Evolutionary conservation across 2,329 filamentous ascomycete species (phyloP).

Genomic region (Tolypocladium endophyticum): DNA sequence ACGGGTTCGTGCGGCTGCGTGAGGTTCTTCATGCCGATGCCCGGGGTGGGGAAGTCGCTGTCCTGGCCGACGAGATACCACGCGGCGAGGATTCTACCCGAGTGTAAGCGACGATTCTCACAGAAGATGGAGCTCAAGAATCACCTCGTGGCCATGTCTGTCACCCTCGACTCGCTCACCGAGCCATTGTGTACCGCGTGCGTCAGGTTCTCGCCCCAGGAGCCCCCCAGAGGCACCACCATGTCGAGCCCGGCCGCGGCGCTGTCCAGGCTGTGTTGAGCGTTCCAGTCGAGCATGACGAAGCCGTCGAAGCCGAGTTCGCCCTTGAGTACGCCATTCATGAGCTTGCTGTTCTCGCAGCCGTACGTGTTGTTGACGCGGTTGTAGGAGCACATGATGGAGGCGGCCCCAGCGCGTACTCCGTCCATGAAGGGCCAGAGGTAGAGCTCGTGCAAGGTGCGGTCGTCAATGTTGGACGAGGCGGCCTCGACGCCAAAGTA

Average conservation of each 20-base stretch:
- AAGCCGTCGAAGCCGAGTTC: constrained; percentile 59
- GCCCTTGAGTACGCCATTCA: constrained; percentile 58
- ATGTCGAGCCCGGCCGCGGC: constrained; percentile 56
- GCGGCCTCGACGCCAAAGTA: constrained; percentile 37
- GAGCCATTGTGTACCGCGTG: constrained; percentile 70
- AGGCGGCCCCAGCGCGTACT: constrained; percentile 43
- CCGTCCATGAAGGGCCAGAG: constrained; percentile 57
- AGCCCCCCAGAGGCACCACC: constrained; percentile 48
- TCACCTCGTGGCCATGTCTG: constrained; percentile 65
- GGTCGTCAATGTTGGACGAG: constrained; percentile 54
- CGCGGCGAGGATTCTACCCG: constrained; percentile 47
- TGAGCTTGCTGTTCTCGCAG: constrained; percentile 61
- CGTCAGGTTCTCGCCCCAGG: constrained; percentile 58
- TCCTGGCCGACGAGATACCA: constrained; percentile 49
- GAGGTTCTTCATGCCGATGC: constrained; percentile 52
- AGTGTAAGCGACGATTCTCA: not conserved
- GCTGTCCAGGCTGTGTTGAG: constrained; percentile 48
- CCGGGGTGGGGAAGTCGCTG: constrained; percentile 33
- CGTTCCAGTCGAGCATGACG: constrained; percentile 59
- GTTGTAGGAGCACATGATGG: constrained; percentile 61
- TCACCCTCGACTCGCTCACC: constrained; percentile 56
- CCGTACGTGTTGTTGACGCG: constrained; percentile 62
- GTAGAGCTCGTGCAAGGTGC: constrained; percentile 55
- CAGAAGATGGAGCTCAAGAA: not conserved
- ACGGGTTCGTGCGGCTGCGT: constrained; percentile 30